These are phyloP conservation scores for Sarocladium kiliense DNA, from an alignment of 2,329 filamentous ascomycete species.

Conservation along the genomic window DNA sequence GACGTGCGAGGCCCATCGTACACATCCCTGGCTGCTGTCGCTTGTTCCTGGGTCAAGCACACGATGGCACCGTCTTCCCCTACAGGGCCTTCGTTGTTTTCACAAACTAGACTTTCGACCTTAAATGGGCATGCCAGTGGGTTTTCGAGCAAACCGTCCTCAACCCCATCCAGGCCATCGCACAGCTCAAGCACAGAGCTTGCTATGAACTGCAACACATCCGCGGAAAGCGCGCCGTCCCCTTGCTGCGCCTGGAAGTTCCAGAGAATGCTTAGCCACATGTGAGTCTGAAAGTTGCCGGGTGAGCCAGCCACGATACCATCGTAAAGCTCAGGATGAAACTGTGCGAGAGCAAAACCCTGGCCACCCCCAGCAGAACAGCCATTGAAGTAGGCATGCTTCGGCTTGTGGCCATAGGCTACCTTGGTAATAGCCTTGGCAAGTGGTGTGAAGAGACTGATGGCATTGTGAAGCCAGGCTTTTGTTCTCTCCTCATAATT, in stretches of 20 bases:
- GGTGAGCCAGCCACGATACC: constrained; percentile 3
- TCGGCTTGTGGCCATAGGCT: neutral
- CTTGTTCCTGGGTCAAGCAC: neutral
- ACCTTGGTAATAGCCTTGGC: constrained; percentile 3
- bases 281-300: neutral
- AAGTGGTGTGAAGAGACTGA: constrained; percentile 5
- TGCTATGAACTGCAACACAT: neutral
- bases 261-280: constrained; percentile 1
- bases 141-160: constrained; percentile 6
- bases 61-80: neutral
- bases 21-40: neutral
- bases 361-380: constrained; percentile 7
- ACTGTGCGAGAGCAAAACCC: constrained; percentile 1
- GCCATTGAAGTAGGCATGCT: neutral
- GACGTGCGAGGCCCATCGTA: neutral
- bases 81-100: neutral
- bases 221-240: neutral
- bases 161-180: constrained; percentile 7
- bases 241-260: neutral
- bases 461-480: constrained; percentile 7
- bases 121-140: constrained; percentile 7
- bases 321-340: constrained; percentile 2
- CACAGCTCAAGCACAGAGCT: constrained; percentile 1
- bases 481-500: neutral
- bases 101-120: neutral